Evolutionary conservation across 108 stramenopile species (phyloP), one percentile per base, ranked within the genome.

Genomic region (Nitzschia putrida): DNA sequence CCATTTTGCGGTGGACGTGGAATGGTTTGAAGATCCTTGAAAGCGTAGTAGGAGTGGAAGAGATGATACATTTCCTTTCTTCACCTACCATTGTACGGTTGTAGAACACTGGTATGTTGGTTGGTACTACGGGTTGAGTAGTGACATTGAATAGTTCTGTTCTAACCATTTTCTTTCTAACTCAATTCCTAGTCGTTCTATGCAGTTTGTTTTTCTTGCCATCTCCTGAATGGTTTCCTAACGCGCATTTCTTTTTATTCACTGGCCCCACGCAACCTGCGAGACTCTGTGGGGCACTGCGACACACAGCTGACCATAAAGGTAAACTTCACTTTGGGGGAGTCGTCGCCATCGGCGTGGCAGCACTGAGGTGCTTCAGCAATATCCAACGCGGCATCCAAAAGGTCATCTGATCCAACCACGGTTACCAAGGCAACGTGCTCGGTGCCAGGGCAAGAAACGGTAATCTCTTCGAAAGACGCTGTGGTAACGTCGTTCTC

Each of bases 11-110:
- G 71, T 72, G 6, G 71, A 72, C 55, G 63, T 72, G 18, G 71
- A 72, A 29, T 72, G 71, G 71, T 72, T 52, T 38, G 63, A 72
- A 55, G 71, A 72, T 72, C 71, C 29, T 34, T 4, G 29, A 34
- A 34, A 4, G 29, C 29, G 1, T 3, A 3, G 29, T 34, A 1
- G 29, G 4, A 34, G 29, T 34, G 29, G 29, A 34, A 4, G 29
- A 34, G 4, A 34, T 34, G 1, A 4, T 34, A 34, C 29, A n/a
- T n/a, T n/a, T n/a, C n/a, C n/a, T n/a, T n/a, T n/a, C n/a, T n/a
- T n/a, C n/a, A n/a, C n/a, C n/a, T n/a, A n/a, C n/a, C n/a, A n/a
- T n/a, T n/a, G n/a, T n/a, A n/a, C n/a, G n/a, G n/a, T n/a, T n/a
- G n/a, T n/a, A n/a, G n/a, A n/a, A n/a, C n/a, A n/a, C n/a, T n/a